phyloP scores from a whole-genome alignment of 768 basidiomycete genomes.

The Hericium erinaceus region DNA sequence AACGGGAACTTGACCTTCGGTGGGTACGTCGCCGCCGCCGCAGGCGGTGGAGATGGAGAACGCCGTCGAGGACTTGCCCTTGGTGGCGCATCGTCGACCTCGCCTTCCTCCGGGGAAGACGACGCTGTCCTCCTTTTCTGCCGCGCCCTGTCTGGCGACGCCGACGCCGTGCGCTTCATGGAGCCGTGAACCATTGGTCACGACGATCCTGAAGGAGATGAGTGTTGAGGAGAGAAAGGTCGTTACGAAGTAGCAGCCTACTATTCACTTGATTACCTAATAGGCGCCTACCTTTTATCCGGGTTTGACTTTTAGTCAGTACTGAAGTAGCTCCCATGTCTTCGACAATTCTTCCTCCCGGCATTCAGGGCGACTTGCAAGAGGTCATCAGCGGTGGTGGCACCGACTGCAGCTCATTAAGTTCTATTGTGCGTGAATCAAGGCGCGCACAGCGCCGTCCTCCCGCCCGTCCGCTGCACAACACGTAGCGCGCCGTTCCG shows the following conservation, averaged over 20 bases:
- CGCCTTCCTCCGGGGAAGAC: constrained; percentile 73
- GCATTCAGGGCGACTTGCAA: constrained; percentile 25
- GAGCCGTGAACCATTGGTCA: constrained; percentile 7
- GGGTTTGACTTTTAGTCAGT: too few relatives aligned
- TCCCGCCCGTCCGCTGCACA: too few relatives aligned
- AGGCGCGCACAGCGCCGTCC: too few relatives aligned
- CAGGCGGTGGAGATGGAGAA: constrained; percentile 14
- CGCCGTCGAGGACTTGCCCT: constrained; percentile 6
- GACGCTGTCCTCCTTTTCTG: constrained; percentile 47
- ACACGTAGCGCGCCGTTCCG: too few relatives aligned
- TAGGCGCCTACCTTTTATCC: too few relatives aligned
- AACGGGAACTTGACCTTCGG: constrained; percentile 67
- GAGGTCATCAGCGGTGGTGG: constrained; percentile 28
- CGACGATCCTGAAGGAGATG: not conserved
- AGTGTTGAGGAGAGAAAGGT: not conserved
- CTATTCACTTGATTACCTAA: too few relatives aligned
- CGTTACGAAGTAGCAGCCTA: too few relatives aligned
- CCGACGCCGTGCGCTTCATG: constrained; percentile 51
- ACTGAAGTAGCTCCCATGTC: not conserved
- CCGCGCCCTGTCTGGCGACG: constrained; percentile 39
- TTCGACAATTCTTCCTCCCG: constrained; percentile 28
- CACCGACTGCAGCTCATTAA: constrained; percentile 29
- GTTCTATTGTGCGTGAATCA: too few relatives aligned
- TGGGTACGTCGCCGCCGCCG: constrained; percentile 24
- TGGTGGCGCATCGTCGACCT: constrained; percentile 52